Evolutionary conservation across 2,329 filamentous ascomycete genomes (phyloP).

Genomic region (Alternaria solani): DNA sequence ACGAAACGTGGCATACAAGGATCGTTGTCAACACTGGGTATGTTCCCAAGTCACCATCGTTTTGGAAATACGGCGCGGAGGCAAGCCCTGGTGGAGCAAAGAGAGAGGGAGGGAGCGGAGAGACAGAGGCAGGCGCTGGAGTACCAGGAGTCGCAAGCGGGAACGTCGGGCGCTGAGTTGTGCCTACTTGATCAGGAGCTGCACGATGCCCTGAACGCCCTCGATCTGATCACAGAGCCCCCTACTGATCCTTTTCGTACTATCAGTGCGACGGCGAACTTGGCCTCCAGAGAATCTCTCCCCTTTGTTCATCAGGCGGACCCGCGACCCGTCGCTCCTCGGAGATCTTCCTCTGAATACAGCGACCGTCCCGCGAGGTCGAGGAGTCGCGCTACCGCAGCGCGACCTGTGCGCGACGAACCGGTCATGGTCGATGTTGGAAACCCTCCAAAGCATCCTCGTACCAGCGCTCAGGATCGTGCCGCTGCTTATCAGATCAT

Average conservation of each 20-base stretch:
- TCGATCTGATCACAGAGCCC: not conserved
- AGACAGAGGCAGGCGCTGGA: not conserved
- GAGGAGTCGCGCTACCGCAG: not conserved
- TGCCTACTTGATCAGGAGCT: not conserved
- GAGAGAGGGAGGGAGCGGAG: not conserved
- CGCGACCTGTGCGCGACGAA: not conserved
- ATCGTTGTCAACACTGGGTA: not conserved
- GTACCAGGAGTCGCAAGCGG: not conserved
- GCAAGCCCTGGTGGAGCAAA: rapidly evolving
- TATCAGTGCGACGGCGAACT: not conserved
- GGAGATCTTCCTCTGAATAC: not conserved
- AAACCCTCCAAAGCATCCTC: not conserved
- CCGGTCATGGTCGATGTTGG: not conserved
- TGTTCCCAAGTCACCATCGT: not conserved
- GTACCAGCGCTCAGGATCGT: not conserved
- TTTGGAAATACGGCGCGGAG: not conserved
- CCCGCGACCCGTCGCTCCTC: not conserved
- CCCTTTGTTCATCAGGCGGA: not conserved
- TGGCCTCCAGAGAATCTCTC: not conserved
- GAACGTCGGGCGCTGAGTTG: not conserved
- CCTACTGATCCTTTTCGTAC: not conserved
- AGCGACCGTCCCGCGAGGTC: not conserved
- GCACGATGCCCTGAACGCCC: not conserved
- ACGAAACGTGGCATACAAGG: not conserved
- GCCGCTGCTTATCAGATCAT: not conserved